Evolutionary conservation across 2,329 filamentous ascomycete genomes (phyloP).

Genomic region (Raffaelea ambrosiae): DNA sequence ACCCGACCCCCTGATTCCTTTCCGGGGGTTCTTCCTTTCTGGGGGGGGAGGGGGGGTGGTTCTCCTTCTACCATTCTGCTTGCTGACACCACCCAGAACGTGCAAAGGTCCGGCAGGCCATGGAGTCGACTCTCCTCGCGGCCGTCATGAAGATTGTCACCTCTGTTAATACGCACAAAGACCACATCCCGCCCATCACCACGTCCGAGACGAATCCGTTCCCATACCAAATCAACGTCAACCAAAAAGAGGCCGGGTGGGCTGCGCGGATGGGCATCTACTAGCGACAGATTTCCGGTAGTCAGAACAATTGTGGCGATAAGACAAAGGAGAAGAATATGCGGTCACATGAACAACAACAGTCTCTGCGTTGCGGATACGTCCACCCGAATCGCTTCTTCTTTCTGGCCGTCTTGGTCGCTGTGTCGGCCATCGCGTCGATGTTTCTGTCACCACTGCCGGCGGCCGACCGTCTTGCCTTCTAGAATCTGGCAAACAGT

Average conservation of each 20-base stretch:
- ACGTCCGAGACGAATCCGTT: slow-evolving; percentile 89
- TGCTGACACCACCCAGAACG: slow-evolving; percentile 48
- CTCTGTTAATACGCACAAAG: slow-evolving; percentile 80
- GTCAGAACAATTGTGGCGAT: too few relatives aligned
- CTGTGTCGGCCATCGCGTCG: too few relatives aligned
- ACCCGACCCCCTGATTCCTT: slow-evolving; percentile 1
- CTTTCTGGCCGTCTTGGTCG: too few relatives aligned
- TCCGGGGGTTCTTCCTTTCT: slow-evolving; percentile 5
- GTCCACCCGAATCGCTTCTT: too few relatives aligned
- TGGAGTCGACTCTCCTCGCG: slow-evolving; percentile 82
- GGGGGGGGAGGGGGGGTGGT: too few relatives aligned
- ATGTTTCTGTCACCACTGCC: too few relatives aligned
- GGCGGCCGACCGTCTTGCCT: too few relatives aligned
- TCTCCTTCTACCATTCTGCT: neutral
- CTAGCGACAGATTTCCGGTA: slow-evolving; percentile 24
- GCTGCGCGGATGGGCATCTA: slow-evolving; percentile 71
- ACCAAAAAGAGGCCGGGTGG: slow-evolving; percentile 70
- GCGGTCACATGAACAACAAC: too few relatives aligned
- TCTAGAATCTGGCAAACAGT: too few relatives aligned
- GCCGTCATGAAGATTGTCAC: slow-evolving; percentile 85
- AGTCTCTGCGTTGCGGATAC: too few relatives aligned
- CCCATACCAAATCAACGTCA: slow-evolving; percentile 85
- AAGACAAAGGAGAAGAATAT: too few relatives aligned
- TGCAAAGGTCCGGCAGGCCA: slow-evolving; percentile 78
- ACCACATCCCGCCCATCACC: slow-evolving; percentile 95